Conservation (phyloP, 2,329 filamentous ascomycete genomes). For the Talaromyces funiculosus region DNA sequence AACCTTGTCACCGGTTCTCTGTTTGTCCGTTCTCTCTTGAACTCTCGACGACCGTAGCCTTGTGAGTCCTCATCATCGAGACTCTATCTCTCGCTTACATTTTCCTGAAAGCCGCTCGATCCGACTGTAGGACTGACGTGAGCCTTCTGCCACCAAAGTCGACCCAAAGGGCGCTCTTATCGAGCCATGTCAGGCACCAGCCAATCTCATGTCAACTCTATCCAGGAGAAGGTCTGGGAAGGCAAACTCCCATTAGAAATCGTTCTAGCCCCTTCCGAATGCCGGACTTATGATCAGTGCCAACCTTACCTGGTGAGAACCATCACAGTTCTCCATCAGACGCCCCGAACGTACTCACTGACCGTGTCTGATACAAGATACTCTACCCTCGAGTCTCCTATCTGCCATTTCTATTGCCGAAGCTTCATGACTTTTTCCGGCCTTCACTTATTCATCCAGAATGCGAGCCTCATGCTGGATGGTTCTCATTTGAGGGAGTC, state of each 20-base stretch:
- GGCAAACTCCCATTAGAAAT: slow-evolving; percentile 58
- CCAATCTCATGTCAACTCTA: slow-evolving; percentile 24
- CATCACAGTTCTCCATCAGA: background rate
- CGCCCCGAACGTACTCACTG: background rate
- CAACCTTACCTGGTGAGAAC: slow-evolving; percentile 54
- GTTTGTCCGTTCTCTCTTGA: background rate
- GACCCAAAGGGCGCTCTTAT: background rate
- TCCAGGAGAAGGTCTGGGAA: slow-evolving; percentile 51
- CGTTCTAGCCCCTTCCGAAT: slow-evolving; percentile 53
- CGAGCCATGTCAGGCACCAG: slow-evolving; percentile 11
- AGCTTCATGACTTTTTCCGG: slow-evolving; percentile 58
- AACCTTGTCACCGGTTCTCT: background rate
- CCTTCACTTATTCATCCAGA: slow-evolving; percentile 54
- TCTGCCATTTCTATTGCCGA: slow-evolving; percentile 59
- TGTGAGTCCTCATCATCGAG: background rate
- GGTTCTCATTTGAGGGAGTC: slow-evolving; percentile 63
- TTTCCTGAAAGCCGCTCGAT: background rate
- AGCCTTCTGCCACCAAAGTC: background rate
- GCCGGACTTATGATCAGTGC: slow-evolving; percentile 54
- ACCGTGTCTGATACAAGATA: slow-evolving; percentile 39
- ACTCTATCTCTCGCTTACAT: background rate
- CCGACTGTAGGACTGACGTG: background rate
- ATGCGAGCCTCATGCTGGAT: slow-evolving; percentile 48
- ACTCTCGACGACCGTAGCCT: background rate
- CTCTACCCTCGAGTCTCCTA: slow-evolving; percentile 63